Base-by-base conservation (phyloP, 169 alveolate genomes). In the Eimeria acervulina region DNA sequence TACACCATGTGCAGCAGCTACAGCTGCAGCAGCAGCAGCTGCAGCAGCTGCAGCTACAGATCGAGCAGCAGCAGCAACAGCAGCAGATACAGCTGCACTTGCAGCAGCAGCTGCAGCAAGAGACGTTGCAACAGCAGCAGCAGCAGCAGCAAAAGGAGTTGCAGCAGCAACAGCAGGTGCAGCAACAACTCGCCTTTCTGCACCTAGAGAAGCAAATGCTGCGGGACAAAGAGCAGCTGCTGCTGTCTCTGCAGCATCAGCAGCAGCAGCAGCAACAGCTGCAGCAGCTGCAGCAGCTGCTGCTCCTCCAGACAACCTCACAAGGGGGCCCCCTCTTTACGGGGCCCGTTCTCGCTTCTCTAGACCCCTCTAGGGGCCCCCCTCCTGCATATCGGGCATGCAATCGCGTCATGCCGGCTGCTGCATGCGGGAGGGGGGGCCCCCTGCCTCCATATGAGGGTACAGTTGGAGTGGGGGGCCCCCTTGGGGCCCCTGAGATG, bases 1-100 rank as follows among this genome's bases (percentile, higher is more conserved):
- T 38, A n/a, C 47, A 78, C 23, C 59, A 36, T 2, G 23, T 38
- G 59, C 31, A 78, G 89, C 89, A 55, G 66, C n/a, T 55, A 7
- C 66, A 55, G 66, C 66, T 55, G 66, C 66, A 55, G 66, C 66
- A 55, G 59, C 89, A 8, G 63, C 47, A 31, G 59, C 89, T 33
- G 31, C 89, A 78, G 89, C 89, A 78, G 63, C 89, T 26, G 89
- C 89, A 36, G 59, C 59, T 10, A 63, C 89, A 78, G 38, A 42
- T 23, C 63, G 63, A 78, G 38, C 61, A 13, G 31, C 47, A 78
- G 6, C 89, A 78, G 63, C 38, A 42, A 26, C 89, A 78, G 89
- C 89, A 36, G 38, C 89, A 33, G 47, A 6, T 13, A 19, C 66
- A 55, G 66, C 66, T 55, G 66, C 89, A 78, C 5, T 63, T 33